Evolutionary conservation across 805 yeast species (phyloP), one percentile per base, ranked within the genome.

Genomic region (Candida multigemmis): DNA sequence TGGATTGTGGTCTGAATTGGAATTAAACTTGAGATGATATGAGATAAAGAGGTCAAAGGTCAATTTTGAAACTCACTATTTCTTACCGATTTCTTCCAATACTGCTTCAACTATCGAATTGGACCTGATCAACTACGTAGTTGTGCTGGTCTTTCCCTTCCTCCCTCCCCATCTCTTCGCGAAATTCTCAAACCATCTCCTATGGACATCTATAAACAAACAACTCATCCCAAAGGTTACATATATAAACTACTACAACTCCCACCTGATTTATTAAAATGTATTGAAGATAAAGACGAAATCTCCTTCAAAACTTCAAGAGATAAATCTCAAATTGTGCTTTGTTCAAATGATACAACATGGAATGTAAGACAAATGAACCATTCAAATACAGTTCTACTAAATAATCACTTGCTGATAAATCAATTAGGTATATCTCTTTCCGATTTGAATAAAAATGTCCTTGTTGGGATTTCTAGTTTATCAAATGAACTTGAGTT

Each of bases 311-410:
- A 66, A 35, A 46, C 72, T 4, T 39, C 64, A 1, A 31, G 33
- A 13, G 30, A 28, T 7, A 36, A 36, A 16, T 36, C 48, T 16
- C 67, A 45, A 21, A 27, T 82, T 6, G 84, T 73, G 16, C 47
- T 85, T 10, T 78, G 87, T 32, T 70, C 89, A 1, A 38, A 53
- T 3, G 37, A 53, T 16, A 50, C 60, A 26, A 80, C 94, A 0
- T 86, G 72, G 70, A 59, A 62, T 23, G 40, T 86, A 11, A 64
- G 84, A 27, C 87, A 80, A 42, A 77, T 81, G 59, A 83, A 84
- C 45, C 96, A 89, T 49, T 81, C 96, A 6, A 86, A 89, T 48
- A 70, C 89, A 4, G 76, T 82, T n/a, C 47, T 85, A 38, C 34
- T 86, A 13, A 30, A 40, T 42, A 35, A 31, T 14, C 26, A 32